phyloP scores from a whole-genome alignment of 768 basidiomycete species.

The Phanerochaete carnosa region DNA sequence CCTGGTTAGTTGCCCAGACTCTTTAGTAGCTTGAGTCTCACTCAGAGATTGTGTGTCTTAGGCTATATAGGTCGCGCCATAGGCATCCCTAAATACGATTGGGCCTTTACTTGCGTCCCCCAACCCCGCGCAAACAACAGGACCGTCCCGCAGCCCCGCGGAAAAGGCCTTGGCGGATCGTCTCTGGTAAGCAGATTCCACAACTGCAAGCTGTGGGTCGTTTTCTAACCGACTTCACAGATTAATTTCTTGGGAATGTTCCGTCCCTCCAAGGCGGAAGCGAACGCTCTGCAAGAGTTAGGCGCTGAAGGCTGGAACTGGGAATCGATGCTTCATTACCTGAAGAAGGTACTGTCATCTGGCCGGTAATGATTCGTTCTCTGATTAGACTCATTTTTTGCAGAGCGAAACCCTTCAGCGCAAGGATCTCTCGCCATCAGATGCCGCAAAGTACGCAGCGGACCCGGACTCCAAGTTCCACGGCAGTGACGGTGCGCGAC shows the following conservation, averaged over 20 bases:
- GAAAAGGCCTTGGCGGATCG: constrained; percentile 2
- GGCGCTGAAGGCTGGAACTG: constrained; percentile 1
- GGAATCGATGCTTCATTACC: constrained; percentile 2
- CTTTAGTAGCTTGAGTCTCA: no score
- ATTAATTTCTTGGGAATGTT: background rate
- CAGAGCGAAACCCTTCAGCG: background rate
- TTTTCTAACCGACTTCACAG: background rate
- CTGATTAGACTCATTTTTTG: background rate
- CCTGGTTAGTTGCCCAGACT: constrained; percentile 1
- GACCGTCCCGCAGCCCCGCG: background rate
- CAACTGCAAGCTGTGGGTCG: background rate
- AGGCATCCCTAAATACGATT: constrained; percentile 3
- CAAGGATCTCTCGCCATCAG: background rate
- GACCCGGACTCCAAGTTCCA: background rate
- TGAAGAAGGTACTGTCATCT: background rate
- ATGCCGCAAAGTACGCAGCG: background rate
- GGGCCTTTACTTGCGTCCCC: background rate
- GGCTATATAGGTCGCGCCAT: background rate
- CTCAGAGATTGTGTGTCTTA: background rate
- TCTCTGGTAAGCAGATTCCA: background rate
- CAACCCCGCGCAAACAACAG: background rate
- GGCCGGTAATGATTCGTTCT: background rate
- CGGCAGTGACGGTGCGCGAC: background rate
- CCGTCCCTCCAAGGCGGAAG: background rate
- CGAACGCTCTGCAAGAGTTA: background rate